Conservation (phyloP, 148 eudicot species). For the Nepenthes mirabilis region DNA sequence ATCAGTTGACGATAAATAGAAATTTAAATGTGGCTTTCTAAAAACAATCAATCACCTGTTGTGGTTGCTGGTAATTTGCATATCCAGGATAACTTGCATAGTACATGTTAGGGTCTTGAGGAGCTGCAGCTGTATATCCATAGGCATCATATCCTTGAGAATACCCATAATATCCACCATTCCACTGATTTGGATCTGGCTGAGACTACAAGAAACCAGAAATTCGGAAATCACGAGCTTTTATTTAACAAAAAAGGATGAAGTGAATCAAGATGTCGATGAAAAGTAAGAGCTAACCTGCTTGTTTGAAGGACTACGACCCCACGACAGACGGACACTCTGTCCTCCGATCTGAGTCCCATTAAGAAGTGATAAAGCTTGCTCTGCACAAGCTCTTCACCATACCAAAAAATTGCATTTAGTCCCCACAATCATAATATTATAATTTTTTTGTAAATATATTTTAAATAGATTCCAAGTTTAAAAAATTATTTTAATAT, state of each 20-base stretch:
- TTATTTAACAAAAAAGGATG: neutral
- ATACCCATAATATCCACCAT: constrained; percentile 66
- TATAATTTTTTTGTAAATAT: neutral
- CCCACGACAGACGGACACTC: constrained; percentile 85
- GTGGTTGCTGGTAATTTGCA: constrained; percentile 77
- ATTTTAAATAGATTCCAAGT: too few relatives aligned
- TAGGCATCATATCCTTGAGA: constrained; percentile 68
- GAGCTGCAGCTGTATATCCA: constrained; percentile 47
- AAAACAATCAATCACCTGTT: constrained; percentile 39
- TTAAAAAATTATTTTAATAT: too few relatives aligned
- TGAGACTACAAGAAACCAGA: constrained; percentile 25
- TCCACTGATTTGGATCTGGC: constrained; percentile 55
- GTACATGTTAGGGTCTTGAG: constrained; percentile 80
- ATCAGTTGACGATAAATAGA: neutral
- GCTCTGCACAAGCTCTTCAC: constrained; percentile 62
- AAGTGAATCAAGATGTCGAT: constrained; percentile 1
- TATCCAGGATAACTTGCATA: constrained; percentile 71
- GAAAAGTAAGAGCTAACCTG: constrained; percentile 31
- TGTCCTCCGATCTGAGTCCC: constrained; percentile 71
- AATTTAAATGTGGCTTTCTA: neutral
- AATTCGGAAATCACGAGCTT: neutral
- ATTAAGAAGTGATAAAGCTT: constrained; percentile 56
- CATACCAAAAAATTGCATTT: constrained; percentile 3
- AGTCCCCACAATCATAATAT: neutral
- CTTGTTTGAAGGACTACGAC: constrained; percentile 76